These are phyloP conservation scores for Tylopilus sp. DNA, from an alignment of 768 basidiomycete species.

Conservation along the genomic window DNA sequence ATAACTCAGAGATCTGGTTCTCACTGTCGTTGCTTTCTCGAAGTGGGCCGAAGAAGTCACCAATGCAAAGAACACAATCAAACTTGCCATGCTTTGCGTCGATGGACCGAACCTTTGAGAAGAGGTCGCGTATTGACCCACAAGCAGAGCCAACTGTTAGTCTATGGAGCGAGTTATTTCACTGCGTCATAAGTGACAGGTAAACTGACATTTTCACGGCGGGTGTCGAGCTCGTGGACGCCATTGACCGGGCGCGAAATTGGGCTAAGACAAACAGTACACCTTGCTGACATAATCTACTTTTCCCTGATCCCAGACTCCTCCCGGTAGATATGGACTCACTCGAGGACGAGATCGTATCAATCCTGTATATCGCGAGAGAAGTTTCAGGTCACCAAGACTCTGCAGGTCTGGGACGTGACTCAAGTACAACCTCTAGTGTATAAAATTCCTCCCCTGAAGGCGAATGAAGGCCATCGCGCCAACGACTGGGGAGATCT, in stretches of 20 bases:
- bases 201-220: slow-evolving; percentile 33
- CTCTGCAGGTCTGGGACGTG: slow-evolving; percentile 12
- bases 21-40: slow-evolving; percentile 36
- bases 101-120: slow-evolving; percentile 77
- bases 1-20: slow-evolving; percentile 54
- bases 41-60: slow-evolving; percentile 81
- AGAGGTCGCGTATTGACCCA: slow-evolving; percentile 71
- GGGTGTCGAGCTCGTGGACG: slow-evolving; percentile 17
- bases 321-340: slow-evolving; percentile 42
- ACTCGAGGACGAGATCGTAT: slow-evolving; percentile 79
- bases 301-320: too few relatives aligned
- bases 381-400: slow-evolving; percentile 76
- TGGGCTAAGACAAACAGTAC: not conserved
- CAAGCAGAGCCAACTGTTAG: slow-evolving; percentile 79
- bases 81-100: slow-evolving; percentile 94
- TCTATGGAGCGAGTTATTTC: slow-evolving; percentile 29
- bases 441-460: slow-evolving; percentile 87
- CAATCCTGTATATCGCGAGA: slow-evolving; percentile 83
- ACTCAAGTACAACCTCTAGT: slow-evolving; percentile 46
- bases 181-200: not conserved
- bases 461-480: slow-evolving; percentile 83
- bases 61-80: slow-evolving; percentile 73
- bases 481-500: slow-evolving; percentile 94
- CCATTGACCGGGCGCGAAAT: slow-evolving; percentile 15
- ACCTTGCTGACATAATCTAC: slow-evolving; percentile 28